Base-by-base conservation (phyloP, 2,329 filamentous ascomycete genomes). In the Colletotrichum coccodes region DNA sequence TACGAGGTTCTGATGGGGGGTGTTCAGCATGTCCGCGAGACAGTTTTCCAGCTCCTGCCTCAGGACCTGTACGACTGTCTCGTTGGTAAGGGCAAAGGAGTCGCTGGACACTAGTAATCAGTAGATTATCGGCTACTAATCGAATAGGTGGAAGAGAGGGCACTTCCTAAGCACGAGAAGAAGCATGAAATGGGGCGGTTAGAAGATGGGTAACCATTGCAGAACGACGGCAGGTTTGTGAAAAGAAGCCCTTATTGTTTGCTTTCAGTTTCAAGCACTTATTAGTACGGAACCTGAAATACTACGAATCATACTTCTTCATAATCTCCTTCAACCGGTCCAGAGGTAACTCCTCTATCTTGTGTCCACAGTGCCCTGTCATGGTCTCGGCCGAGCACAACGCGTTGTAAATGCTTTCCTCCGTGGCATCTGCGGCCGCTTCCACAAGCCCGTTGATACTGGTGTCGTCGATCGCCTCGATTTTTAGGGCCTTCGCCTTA, bases 391-490 rank as follows among this genome's bases (percentile, higher is more conserved):
- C 88, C 80, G 87, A 90, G 70, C 84, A 90, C 9, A 92, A 77
- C 0, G 86, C 84, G 74, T 92, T 92, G 70, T 90, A 86, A 62
- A 92, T 90, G 1, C 89, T 85, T 77, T 92, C 90, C 73, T 92
- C 89, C 0, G 88, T 88, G 0, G 86, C 86, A 73, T 92, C 90
- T 0, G 87, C 87, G 2, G 83, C 85, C 1, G 89, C 90, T 75
- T 90, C 85, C 66, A 92, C 89, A 65, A 91, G 76, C 0, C 84
- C 83, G 71, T 91, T 89, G 68, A 92, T 89, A 4, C 85, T 88
- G 59, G 84, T 79, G 72, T 91, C 88, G 71, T 90, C 86, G 2
- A 89, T 77, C 52, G 86, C 79, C 38, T 86, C 79, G 0, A 87
- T 79, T 0, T 74, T 68, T 53, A 81, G 38, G 6, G 79, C 69